Evolutionary conservation across 2,329 filamentous ascomycete genomes (phyloP).

Genomic region (Botrytis pseudocinerea): DNA sequence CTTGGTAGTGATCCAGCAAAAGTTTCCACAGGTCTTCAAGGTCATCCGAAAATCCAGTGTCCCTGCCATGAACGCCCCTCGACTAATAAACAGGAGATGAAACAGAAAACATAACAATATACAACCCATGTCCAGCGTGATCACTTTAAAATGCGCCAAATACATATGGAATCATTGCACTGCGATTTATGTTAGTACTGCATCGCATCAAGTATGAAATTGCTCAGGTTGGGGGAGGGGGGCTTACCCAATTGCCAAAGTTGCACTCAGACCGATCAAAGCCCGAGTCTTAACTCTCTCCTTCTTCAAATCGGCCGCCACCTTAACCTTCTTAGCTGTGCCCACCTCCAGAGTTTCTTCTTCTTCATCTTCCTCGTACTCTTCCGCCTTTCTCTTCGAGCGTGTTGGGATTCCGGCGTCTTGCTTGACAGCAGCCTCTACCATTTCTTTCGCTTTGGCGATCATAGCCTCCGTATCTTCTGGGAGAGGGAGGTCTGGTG

Average conservation of each 20-base stretch:
- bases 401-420: slow-evolving; percentile 43
- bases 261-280: slow-evolving; percentile 81
- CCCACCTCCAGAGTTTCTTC: slow-evolving; percentile 31
- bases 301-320: slow-evolving; percentile 74
- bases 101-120: slow-evolving; percentile 23
- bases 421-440: slow-evolving; percentile 63
- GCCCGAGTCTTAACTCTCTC: slow-evolving; percentile 85
- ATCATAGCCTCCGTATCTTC: slow-evolving; percentile 84
- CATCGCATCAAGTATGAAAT: not conserved
- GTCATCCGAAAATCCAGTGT: slow-evolving; percentile 19
- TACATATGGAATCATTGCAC: slow-evolving; percentile 42
- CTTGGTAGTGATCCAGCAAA: slow-evolving; percentile 33
- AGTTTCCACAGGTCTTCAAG: slow-evolving; percentile 18
- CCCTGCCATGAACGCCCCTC: slow-evolving; percentile 28
- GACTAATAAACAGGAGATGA: slow-evolving; percentile 24
- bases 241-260: slow-evolving; percentile 86
- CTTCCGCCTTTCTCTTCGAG: slow-evolving; percentile 50
- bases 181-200: slow-evolving; percentile 30
- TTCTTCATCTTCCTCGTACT: slow-evolving; percentile 44
- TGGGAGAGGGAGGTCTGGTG: slow-evolving; percentile 67
- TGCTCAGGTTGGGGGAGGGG: not conserved
- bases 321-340: slow-evolving; percentile 74
- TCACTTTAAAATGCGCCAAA: slow-evolving; percentile 36
- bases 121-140: slow-evolving; percentile 15
- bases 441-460: slow-evolving; percentile 83